Percentiles rank a stretch among this genome's conserved stretches.
Evolutionary conservation across 805 yeast species (phyloP).

Genomic region (Candida suzukii): DNA sequence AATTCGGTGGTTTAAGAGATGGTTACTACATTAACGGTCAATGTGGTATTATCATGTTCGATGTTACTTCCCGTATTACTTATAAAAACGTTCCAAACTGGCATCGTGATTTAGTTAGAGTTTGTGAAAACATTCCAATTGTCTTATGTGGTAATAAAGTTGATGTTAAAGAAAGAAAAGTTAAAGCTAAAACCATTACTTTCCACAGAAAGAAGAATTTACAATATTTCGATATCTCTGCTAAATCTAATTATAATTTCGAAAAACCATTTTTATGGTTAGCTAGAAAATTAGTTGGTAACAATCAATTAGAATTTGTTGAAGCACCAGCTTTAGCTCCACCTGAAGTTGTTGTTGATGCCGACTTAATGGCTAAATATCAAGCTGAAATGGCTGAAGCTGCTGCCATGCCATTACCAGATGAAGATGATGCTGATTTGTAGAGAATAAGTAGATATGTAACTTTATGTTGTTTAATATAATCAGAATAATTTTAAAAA

Average conservation of each 20-base stretch:
- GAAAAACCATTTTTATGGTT: conserved; percentile 99
- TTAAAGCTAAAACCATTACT: conserved; percentile 98
- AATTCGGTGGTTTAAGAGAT: conserved; percentile 99
- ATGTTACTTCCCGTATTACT: conserved; percentile 98
- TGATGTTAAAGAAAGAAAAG: conserved; percentile 99
- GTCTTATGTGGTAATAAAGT: conserved; percentile 99
- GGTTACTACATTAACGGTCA: conserved; percentile 99
- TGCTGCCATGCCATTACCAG: conserved; percentile 98
- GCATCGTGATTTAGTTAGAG: conserved; percentile 99
- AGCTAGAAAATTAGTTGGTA: conserved; percentile 98
- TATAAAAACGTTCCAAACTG: conserved; percentile 99
- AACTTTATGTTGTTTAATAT: too few species aligned
- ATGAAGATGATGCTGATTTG: conserved; percentile 97
- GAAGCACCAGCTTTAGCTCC: conserved; percentile 99
- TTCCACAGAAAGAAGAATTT: conserved; percentile 99
- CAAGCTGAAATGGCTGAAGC: conserved; percentile 99
- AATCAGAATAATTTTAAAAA: too few species aligned
- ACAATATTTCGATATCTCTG: conserved; percentile 99
- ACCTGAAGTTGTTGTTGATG: conserved; percentile 97
- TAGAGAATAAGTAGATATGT: too few species aligned
- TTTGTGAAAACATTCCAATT: conserved; percentile 98
- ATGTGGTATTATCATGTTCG: conserved; percentile 99
- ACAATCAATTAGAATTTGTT: conserved; percentile 96
- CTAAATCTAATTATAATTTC: conserved; percentile 98
- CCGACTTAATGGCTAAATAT: conserved; percentile 94